Percentiles rank a stretch among this genome's conserved stretches.
Conservation (phyloP, 1,284 basidiomycete species). For the Earliella scabrosa region DNA sequence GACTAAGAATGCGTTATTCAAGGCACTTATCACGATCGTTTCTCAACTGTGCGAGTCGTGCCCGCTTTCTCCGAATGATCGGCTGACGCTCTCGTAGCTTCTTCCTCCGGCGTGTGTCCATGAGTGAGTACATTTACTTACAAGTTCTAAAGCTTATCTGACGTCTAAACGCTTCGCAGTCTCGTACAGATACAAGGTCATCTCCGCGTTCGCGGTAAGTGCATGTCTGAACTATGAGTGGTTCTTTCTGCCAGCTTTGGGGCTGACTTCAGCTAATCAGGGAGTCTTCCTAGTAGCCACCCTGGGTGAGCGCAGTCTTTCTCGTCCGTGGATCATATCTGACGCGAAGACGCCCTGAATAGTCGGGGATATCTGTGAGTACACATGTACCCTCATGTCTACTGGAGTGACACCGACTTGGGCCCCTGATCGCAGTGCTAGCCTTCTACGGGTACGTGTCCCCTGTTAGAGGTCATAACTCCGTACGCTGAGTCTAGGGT, state of each 20-base stretch:
- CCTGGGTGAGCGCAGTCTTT: background rate
- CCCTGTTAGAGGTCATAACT: too few relatives aligned
- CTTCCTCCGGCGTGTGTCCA: slow-evolving; percentile 5
- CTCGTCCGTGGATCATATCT: background rate
- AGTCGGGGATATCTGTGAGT: background rate
- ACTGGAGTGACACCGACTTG: background rate
- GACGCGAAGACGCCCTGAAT: background rate
- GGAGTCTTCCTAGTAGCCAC: background rate
- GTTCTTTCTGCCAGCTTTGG: background rate
- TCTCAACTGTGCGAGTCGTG: background rate
- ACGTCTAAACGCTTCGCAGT: background rate
- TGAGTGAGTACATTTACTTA: slow-evolving; percentile 4
- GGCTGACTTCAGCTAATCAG: background rate
- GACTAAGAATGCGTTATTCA: background rate
- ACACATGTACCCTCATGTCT: too few relatives aligned
- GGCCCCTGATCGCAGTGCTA: background rate
- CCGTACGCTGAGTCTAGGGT: too few relatives aligned
- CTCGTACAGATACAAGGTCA: background rate
- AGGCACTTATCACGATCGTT: background rate
- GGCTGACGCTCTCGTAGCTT: background rate
- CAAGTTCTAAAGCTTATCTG: too few relatives aligned
- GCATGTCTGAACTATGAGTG: background rate
- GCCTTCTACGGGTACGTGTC: background rate
- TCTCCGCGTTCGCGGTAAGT: background rate
- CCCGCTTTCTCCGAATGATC: background rate